phyloP scores from a whole-genome alignment of 2,329 filamentous ascomycete species.

The Epichloe elymi region DNA sequence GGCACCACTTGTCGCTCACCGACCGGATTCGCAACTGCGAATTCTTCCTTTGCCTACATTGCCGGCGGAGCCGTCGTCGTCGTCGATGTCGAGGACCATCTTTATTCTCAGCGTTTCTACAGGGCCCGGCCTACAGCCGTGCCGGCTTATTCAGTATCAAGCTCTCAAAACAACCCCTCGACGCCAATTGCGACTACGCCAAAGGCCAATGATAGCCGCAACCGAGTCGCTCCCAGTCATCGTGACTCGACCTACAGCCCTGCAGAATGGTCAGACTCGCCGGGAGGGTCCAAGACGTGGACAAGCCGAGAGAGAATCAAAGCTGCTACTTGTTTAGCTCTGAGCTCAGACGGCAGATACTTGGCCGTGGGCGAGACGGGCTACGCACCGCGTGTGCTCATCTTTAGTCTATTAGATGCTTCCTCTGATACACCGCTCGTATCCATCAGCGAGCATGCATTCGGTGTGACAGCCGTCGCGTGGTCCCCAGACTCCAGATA shows the following conservation, averaged over 20 bases:
- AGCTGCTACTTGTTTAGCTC: constrained; percentile 77
- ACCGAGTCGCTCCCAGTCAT: constrained; percentile 33
- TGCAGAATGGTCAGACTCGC: constrained; percentile 47
- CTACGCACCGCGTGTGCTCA: constrained; percentile 78
- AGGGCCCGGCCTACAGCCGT: constrained; percentile 68
- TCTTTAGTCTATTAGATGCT: constrained; percentile 73
- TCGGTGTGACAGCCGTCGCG: constrained; percentile 75
- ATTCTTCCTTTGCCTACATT: constrained; percentile 74
- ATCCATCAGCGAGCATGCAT: constrained; percentile 77
- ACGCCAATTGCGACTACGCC: constrained; percentile 38
- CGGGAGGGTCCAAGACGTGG: constrained; percentile 54
- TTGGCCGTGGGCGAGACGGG: constrained; percentile 92
- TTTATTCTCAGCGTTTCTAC: constrained; percentile 72
- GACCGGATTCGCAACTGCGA: constrained; percentile 73
- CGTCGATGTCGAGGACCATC: constrained; percentile 59
- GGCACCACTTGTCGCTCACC: constrained; percentile 79
- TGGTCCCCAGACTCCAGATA: constrained; percentile 82
- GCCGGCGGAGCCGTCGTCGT: constrained; percentile 91
- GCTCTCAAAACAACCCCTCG: constrained; percentile 37
- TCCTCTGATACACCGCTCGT: constrained; percentile 73
- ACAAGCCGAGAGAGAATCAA: constrained; percentile 88
- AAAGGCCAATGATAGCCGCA: constrained; percentile 51
- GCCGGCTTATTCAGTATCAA: constrained; percentile 45
- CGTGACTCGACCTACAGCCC: constrained; percentile 35
- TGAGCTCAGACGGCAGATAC: constrained; percentile 77